Evolutionary conservation across 2,329 filamentous ascomycete genomes (phyloP).

Genomic region (Arthrinium phaeospermum): DNA sequence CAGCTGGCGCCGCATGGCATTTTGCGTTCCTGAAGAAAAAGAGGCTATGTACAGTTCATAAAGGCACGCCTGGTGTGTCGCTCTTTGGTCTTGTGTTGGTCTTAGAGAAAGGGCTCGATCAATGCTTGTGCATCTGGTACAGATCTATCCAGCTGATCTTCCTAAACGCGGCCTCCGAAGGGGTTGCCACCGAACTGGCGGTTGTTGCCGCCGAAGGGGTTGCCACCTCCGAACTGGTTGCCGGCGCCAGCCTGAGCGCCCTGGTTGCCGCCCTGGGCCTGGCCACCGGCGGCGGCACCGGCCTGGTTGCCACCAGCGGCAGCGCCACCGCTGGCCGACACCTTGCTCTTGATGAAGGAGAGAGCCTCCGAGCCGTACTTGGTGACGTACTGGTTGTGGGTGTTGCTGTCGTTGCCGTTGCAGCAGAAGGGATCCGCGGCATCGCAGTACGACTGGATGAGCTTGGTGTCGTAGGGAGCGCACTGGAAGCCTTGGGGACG

Average conservation of each 20-base stretch:
- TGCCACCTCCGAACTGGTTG: neutral
- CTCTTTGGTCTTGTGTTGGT: neutral
- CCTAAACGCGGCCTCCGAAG: neutral
- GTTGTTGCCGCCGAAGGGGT: neutral
- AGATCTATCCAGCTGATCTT: neutral
- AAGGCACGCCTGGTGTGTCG: neutral
- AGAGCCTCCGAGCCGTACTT: slow-evolving; percentile 66
- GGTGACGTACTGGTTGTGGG: slow-evolving; percentile 67
- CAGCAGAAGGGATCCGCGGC: slow-evolving; percentile 69
- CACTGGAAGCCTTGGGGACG: slow-evolving; percentile 63
- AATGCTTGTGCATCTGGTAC: neutral
- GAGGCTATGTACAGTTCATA: slow-evolving; percentile 15
- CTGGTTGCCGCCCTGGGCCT: too few relatives aligned
- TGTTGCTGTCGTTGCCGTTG: slow-evolving; percentile 63
- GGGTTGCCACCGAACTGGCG: neutral
- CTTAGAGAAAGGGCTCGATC: neutral
- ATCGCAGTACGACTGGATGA: slow-evolving; percentile 71
- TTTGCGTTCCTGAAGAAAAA: neutral
- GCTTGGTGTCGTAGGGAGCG: slow-evolving; percentile 51
- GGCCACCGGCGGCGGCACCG: neutral
- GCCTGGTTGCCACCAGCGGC: neutral
- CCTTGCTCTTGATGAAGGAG: slow-evolving; percentile 58
- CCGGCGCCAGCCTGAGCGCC: neutral
- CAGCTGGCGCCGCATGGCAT: neutral
- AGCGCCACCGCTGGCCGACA: neutral